A percentile compares a stretch with the other conserved stretches of the same genome.
Conservation (phyloP, 345 rosid genomes). For the Lepidium aucheri region DNA sequence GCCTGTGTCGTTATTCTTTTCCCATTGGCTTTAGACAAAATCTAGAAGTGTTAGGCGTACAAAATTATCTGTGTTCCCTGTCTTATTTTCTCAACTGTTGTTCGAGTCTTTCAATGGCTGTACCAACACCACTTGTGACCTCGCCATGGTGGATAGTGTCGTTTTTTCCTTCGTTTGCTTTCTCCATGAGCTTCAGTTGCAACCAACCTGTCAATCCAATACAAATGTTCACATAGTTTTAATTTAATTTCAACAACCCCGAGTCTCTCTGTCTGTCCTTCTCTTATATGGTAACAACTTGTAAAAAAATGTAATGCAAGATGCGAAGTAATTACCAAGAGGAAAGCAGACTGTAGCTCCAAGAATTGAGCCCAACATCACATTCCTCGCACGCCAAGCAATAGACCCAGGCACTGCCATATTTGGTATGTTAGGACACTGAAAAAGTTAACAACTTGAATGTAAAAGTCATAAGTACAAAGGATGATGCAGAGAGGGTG, state of each 20-base stretch:
- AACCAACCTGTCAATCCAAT: constrained; percentile 53
- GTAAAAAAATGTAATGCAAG: neutral
- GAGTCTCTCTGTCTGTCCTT: neutral
- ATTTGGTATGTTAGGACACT: constrained; percentile 5
- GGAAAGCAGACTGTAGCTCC: constrained; percentile 80
- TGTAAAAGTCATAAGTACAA: neutral
- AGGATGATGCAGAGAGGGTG: neutral
- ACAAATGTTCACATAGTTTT: neutral
- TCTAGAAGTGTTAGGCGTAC: neutral
- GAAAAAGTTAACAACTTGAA: neutral
- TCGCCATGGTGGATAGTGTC: constrained; percentile 22
- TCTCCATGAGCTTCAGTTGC: constrained; percentile 77
- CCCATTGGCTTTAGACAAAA: neutral
- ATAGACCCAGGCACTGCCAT: constrained; percentile 79
- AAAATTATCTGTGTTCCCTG: constrained; percentile 5
- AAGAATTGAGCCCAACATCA: constrained; percentile 64
- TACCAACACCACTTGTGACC: constrained; percentile 60
- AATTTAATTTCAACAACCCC: neutral
- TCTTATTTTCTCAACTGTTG: constrained; percentile 43
- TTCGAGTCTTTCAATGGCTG: constrained; percentile 78
- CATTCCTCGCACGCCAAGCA: constrained; percentile 76
- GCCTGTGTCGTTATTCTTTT: neutral
- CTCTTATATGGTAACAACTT: neutral
- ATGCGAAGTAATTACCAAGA: constrained; percentile 41
- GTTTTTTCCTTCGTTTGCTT: constrained; percentile 61